Evolutionary conservation across 352 stramenopile genomes (phyloP), one percentile per base, ranked within the genome.

Genomic region (Thraustotheca clavata): DNA sequence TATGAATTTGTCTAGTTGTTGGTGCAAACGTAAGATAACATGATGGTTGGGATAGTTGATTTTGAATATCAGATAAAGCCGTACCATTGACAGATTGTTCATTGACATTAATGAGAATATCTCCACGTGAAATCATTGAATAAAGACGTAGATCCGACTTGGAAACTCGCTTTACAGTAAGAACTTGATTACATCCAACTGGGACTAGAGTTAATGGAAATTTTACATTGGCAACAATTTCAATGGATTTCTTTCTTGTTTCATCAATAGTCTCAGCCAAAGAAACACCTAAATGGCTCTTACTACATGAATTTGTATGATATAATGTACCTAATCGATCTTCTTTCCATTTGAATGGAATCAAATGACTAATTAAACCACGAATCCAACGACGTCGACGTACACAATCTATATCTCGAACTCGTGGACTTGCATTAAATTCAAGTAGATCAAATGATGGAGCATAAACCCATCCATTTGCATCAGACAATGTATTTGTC

Each of bases 331-430:
- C 29, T 18, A 65, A 26, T 26, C 57, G 36, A 27, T 65, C 38
- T 16, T 40, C 38, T 26, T 65, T 65, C 57, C 57, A 65, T 11
- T 50, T 32, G 57, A 54, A 65, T 33, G 35, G 26, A 14, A 65
- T 16, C 29, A 65, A 5, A 14, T 11, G 5, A 16, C 24, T n/a
- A 8, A 54, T 33, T 5, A 65, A 33, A 11, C 26, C 11, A 12
- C 57, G 57, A 24, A 54, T 32, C 57, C 57, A 65, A 12, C 57
- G 57, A n/a, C 57, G 57, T 5, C 57, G 57, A 11, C 57, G 57
- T n/a, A 55, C 38, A 33, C 31, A 8, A 32, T 65, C 57, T 2
- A 20, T 41, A 18, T 50, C 38, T 5, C 57, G 57, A 11, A 46
- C n/a, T 12, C 20, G 12, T 26, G n/a, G 16, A 32, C 57, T 65